Percentiles rank a stretch among this genome's conserved stretches.
Conservation (phyloP, 1,139 yeast genomes). For the Yamadazyma trypodendri region DNA sequence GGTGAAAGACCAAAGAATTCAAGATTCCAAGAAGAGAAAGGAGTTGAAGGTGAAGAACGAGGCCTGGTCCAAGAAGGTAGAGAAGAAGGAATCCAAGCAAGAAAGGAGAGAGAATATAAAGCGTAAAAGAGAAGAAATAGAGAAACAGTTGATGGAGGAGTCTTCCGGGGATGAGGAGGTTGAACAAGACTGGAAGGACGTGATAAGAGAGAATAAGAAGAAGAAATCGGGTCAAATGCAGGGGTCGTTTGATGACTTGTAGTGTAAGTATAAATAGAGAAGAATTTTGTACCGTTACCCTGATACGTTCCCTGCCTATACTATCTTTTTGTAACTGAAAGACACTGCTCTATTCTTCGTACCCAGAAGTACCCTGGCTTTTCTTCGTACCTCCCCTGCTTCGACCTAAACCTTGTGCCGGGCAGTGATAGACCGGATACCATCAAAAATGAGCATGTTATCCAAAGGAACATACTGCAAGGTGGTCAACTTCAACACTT, state of each 20-base stretch:
- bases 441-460: constrained; percentile 67
- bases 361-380: too few species aligned
- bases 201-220: constrained; percentile 65
- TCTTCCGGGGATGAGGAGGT: constrained; percentile 46
- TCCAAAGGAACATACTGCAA: constrained; percentile 74
- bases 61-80: constrained; percentile 78
- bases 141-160: constrained; percentile 51
- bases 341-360: too few species aligned
- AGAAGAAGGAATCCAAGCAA: constrained; percentile 60
- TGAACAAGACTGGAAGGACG: constrained; percentile 84
- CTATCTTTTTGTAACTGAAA: too few species aligned
- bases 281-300: not conserved
- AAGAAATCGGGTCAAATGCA: constrained; percentile 43
- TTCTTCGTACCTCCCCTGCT: too few species aligned
- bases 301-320: too few species aligned
- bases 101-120: constrained; percentile 65
- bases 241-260: constrained; percentile 75
- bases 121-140: constrained; percentile 62
- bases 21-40: constrained; percentile 49
- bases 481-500: constrained; percentile 61
- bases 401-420: constrained; percentile 45
- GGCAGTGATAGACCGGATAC: constrained; percentile 51
- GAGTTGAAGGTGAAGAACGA: constrained; percentile 53
- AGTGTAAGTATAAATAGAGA: constrained; percentile 10
- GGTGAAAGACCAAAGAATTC: constrained; percentile 41